These are phyloP conservation scores for Blastomyces silverae DNA, from an alignment of 2,329 filamentous ascomycete species.

Conservation along the genomic window DNA sequence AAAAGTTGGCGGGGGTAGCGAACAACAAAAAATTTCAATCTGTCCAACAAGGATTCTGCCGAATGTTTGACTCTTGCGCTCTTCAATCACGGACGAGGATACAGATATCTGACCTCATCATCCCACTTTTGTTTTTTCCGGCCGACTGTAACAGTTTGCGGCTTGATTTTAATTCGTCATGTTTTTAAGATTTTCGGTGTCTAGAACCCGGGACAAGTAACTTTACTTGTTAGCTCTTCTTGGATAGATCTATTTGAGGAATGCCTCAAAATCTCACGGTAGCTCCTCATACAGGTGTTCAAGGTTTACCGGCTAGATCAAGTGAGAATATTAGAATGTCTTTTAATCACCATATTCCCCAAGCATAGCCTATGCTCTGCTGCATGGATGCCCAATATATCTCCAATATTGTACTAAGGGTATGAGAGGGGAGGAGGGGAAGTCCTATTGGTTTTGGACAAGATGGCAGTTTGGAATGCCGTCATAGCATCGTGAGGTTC, in stretches of 20 bases:
- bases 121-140: background rate
- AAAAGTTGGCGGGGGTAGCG: background rate
- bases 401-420: background rate
- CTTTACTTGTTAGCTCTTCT: background rate
- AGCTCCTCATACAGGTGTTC: background rate
- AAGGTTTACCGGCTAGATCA: background rate
- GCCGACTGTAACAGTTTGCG: background rate
- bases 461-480: background rate
- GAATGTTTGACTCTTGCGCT: background rate
- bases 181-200: background rate
- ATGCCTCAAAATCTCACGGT: too few relatives aligned
- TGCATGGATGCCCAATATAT: constrained; percentile 8
- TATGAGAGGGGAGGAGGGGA: background rate
- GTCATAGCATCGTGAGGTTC: background rate
- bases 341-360: background rate
- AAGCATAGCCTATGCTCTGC: background rate
- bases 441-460: background rate
- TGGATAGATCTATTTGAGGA: background rate
- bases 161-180: background rate
- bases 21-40: background rate
- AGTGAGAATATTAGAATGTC: background rate
- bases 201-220: too few relatives aligned
- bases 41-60: background rate
- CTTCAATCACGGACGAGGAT: background rate
- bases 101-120: background rate